Percentiles rank a stretch among this genome's conserved stretches.
Conservation (phyloP, 805 yeast genomes). For the Metschnikowia koreensis region DNA sequence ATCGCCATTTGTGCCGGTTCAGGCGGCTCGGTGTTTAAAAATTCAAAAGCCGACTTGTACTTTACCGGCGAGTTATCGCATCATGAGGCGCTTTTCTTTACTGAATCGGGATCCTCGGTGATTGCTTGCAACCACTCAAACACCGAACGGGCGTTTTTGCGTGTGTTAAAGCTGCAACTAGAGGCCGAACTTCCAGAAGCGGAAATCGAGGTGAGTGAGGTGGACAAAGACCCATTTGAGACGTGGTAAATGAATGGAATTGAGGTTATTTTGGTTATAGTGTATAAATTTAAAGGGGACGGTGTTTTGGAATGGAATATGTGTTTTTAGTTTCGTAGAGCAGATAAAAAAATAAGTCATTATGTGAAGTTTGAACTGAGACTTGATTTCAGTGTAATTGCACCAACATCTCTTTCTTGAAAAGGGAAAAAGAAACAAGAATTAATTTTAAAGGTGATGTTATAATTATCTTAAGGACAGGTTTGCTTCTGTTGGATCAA, state of each 20-base stretch:
- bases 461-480: too few species aligned
- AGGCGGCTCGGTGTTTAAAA: conserved; percentile 74
- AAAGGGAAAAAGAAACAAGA: too few species aligned
- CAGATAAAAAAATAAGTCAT: too few species aligned
- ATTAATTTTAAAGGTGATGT: too few species aligned
- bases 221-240: conserved; percentile 64
- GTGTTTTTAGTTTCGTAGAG: too few species aligned
- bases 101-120: conserved; percentile 70
- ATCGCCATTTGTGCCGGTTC: conserved; percentile 96
- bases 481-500: too few species aligned
- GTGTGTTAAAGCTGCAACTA: conserved; percentile 51
- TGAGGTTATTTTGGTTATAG: neutral
- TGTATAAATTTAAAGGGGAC: neutral
- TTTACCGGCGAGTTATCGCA: conserved; percentile 94
- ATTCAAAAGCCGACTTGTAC: conserved; percentile 63
- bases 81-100: conserved; percentile 76
- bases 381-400: too few species aligned
- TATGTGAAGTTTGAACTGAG: too few species aligned
- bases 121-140: conserved; percentile 86
- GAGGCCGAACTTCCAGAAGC: conserved; percentile 40
- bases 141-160: conserved; percentile 84
- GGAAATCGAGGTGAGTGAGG: conserved; percentile 48
- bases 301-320: neutral
- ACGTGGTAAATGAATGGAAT: conserved; percentile 14
- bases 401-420: too few species aligned